Evolutionary conservation across 345 rosid species (phyloP), one percentile per base, ranked within the genome.

Genomic region (Aurinia saxatilis): DNA sequence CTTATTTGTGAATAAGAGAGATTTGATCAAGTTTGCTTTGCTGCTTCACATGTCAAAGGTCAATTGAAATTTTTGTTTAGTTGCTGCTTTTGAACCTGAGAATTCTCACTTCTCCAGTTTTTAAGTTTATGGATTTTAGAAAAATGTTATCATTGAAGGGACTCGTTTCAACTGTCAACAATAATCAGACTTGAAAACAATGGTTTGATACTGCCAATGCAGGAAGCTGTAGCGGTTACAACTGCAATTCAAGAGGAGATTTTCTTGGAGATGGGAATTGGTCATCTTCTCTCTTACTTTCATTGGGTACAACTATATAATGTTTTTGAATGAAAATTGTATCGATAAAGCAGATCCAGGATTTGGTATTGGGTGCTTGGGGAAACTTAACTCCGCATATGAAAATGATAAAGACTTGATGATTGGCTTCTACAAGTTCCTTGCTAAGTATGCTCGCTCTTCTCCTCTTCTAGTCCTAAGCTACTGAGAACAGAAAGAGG

Each of bases 221-320:
- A 88, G 96, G 96, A 91, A 80, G 86, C 96, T 55, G 95, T 86
- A 59, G 90, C 84, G 12, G 82, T 84, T 15, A 88, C 98, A 47
- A 84, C 88, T 9, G 81, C 80, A 18, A 78, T 88, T 19, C 90
- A 86, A 75, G 83, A 91, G 55, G 86, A 73, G 58, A 80, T 88
- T 34, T 80, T 86, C 68, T 77, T 76, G 82, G 90, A 88, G 80
- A 88, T 84, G 90, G 87, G 87, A 39, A 74, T 84, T 63, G 95
- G 95, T 91, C 50, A 73, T 79, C 10, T 16, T 16, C 6, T 35
- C 38, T 35, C 18, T 2, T n/a, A 12, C 5, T 4, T 25, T 23
- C 10, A 1, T 18, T 13, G 5, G 7, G 13, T 39, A 7, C 31
- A 4, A 4, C 1, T 51, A 41, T 23, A 7, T n/a, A 7, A 38